phyloP scores from a whole-genome alignment of 78 protist species.

The Speleostelium caveatum region DNA sequence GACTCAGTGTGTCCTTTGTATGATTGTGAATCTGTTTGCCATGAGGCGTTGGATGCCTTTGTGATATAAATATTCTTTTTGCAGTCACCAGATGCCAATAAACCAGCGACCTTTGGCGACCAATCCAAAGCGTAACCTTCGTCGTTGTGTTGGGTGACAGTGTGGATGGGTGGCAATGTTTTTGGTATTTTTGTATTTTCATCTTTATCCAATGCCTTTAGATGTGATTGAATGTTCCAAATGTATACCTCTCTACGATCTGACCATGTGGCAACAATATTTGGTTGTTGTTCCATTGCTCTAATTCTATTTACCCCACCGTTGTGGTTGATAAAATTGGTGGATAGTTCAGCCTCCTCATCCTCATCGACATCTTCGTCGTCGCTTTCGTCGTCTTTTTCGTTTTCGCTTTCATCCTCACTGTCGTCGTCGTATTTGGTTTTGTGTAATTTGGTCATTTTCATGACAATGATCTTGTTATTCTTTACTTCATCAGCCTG shows the following conservation, averaged over 20 bases:
- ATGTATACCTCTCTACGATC: conserved; percentile 84
- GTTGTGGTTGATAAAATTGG: conserved; percentile 54
- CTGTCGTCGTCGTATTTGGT: conserved; percentile 84
- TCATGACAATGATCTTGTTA: conserved; percentile 86
- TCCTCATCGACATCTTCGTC: conserved; percentile 82
- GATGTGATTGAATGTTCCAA: conserved; percentile 67
- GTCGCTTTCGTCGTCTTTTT: conserved; percentile 80
- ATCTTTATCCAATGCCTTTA: conserved; percentile 74
- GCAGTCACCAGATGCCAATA: conserved; percentile 93
- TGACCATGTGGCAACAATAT: conserved; percentile 91
- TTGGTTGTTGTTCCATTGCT: conserved; percentile 89
- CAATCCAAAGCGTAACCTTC: conserved; percentile 96
- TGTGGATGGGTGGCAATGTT: conserved; percentile 46
- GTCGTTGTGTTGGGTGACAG: conserved; percentile 61
- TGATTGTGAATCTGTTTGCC: conserved; percentile 78
- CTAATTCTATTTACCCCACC: conserved; percentile 93
- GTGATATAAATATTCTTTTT: conserved; percentile 40
- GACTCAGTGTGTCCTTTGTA: conserved; percentile 85
- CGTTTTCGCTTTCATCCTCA: conserved; percentile 79
- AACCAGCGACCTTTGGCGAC: conserved; percentile 80
- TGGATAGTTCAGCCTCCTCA: conserved; percentile 85
- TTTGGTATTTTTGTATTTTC: conserved; percentile 25
- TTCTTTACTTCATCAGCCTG: conserved; percentile 87
- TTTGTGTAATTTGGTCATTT: conserved; percentile 72
- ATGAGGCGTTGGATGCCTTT: conserved; percentile 33